A percentile compares a stretch with the other conserved stretches of the same genome.
These are phyloP conservation scores for Umbelopsis sp. DNA, from an alignment of 192 early-diverging fungal genomes.

Conservation along the genomic window DNA sequence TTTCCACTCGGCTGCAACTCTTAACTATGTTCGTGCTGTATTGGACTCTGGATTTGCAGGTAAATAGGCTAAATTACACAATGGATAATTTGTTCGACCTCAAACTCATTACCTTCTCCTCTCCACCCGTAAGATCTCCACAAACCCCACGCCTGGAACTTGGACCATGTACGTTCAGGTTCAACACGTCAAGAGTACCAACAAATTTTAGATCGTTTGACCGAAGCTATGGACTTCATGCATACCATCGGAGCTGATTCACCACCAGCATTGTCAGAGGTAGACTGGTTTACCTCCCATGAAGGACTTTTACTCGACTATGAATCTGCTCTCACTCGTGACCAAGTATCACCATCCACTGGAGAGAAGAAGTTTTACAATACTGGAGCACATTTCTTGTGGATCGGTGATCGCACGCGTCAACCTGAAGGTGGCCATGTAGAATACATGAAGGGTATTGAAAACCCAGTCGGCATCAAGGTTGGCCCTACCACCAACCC, in stretches of 20 bases:
- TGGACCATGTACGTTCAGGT: conserved; percentile 84
- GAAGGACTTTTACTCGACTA: conserved; percentile 96
- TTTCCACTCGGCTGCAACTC: conserved; percentile 95
- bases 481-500: conserved; percentile 91
- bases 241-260: conserved; percentile 85
- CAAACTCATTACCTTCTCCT: background rate
- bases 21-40: conserved; percentile 93
- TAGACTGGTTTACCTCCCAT: conserved; percentile 94
- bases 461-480: conserved; percentile 97
- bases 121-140: conserved; percentile 70
- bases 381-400: conserved; percentile 93
- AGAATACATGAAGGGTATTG: conserved; percentile 97
- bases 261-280: conserved; percentile 62
- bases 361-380: conserved; percentile 81
- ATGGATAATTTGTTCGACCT: background rate
- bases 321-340: conserved; percentile 83
- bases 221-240: conserved; percentile 94
- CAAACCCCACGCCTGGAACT: conserved; percentile 85
- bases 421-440: conserved; percentile 94
- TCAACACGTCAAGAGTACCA: conserved; percentile 86
- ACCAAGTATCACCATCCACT: conserved; percentile 49
- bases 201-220: conserved; percentile 81
- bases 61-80: conserved; percentile 5
- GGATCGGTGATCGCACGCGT: conserved; percentile 98
- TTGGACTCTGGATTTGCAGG: conserved; percentile 80